Conservation (phyloP, 2,329 filamentous ascomycete species). For the Metarhizium anisopliae region DNA sequence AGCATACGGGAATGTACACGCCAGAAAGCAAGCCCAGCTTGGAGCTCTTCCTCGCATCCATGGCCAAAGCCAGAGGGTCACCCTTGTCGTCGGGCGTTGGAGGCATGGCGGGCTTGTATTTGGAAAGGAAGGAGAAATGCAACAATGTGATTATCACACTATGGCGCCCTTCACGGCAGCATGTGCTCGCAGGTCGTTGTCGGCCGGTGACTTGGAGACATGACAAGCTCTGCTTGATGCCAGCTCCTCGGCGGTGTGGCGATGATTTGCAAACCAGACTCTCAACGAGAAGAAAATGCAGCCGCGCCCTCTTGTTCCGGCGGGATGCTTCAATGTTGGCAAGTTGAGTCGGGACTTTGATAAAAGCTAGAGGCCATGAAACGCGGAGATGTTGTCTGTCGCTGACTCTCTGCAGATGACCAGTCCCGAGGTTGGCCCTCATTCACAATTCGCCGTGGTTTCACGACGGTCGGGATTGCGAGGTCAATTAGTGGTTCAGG, state of each 20-base stretch:
- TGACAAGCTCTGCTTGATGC: background rate
- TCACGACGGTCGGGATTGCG: no score
- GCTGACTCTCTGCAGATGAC: no score
- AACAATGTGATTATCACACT: background rate
- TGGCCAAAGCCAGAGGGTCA: constrained; percentile 11
- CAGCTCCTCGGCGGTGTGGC: background rate
- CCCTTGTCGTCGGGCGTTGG: constrained; percentile 9
- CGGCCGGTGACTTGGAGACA: background rate
- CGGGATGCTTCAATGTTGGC: no score
- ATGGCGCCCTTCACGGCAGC: background rate
- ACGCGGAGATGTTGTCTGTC: no score
- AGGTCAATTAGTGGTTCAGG: background rate
- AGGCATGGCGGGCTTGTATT: constrained; percentile 4
- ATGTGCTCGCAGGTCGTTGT: background rate
- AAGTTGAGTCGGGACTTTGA: no score
- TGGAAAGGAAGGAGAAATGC: background rate
- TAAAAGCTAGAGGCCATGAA: no score
- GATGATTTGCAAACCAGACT: background rate
- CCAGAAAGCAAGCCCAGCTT: constrained; percentile 73
- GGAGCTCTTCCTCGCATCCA: constrained; percentile 31
- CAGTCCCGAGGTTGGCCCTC: no score
- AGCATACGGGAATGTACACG: constrained; percentile 79
- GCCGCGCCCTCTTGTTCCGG: background rate
- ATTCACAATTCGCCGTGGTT: no score
- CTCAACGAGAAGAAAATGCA: background rate